These are phyloP conservation scores for Stagonosporopsis rhizophila DNA, from an alignment of 2,329 filamentous ascomycete species.

Conservation along the genomic window DNA sequence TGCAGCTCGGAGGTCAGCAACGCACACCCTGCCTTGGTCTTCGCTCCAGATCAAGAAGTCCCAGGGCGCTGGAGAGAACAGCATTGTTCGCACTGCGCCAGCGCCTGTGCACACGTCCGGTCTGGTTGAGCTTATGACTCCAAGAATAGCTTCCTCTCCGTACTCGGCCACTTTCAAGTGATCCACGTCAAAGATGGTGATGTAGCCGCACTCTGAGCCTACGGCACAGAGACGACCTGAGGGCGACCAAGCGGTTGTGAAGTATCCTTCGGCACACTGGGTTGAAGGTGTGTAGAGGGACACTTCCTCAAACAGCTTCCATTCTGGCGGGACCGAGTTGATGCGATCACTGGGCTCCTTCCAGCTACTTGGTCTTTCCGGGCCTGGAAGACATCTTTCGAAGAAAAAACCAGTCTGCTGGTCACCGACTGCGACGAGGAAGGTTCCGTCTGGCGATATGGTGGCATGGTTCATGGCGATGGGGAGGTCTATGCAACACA, in stretches of 20 bases:
- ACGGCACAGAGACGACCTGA: constrained; percentile 76
- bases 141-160: constrained; percentile 70
- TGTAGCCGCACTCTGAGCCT: constrained; percentile 80
- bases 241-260: constrained; percentile 78
- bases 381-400: constrained; percentile 55
- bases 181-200: constrained; percentile 74
- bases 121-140: constrained; percentile 78
- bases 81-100: constrained; percentile 88
- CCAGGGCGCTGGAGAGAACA: constrained; percentile 87
- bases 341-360: constrained; percentile 33
- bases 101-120: constrained; percentile 65
- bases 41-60: constrained; percentile 95
- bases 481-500: constrained; percentile 76
- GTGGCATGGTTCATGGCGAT: constrained; percentile 92
- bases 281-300: constrained; percentile 50
- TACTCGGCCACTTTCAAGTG: constrained; percentile 51
- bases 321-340: constrained; percentile 42
- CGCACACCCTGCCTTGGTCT: constrained; percentile 76
- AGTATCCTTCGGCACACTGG: constrained; percentile 64
- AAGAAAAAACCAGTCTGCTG: constrained; percentile 88
- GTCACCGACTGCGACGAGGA: constrained; percentile 86
- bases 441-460: constrained; percentile 85
- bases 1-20: constrained; percentile 74
- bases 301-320: constrained; percentile 52
- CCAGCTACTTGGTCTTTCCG: constrained; percentile 33